Conservation (phyloP, 2,329 filamentous ascomycete genomes). For the Fusarium abutilonis region DNA sequence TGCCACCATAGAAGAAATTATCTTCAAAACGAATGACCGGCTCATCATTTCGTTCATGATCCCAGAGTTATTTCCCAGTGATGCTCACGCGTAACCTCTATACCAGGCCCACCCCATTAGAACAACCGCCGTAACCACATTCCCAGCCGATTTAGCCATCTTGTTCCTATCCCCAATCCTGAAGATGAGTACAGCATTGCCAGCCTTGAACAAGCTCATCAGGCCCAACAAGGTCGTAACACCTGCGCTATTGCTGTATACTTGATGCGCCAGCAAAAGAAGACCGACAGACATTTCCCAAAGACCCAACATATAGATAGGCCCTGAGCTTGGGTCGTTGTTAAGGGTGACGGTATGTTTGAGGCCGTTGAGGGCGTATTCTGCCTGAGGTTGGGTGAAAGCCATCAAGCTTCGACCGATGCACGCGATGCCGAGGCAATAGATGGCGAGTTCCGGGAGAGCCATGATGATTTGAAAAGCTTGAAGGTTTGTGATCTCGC, state of each 20-base stretch:
- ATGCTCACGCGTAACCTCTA: background rate
- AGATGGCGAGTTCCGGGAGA: background rate
- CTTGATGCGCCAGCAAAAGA: background rate
- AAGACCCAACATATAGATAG: conserved; percentile 12
- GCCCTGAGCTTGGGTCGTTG: background rate
- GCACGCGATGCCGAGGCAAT: background rate
- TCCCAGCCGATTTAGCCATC: background rate
- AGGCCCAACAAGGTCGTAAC: background rate
- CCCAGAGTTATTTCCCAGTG: background rate
- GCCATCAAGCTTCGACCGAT: conserved; percentile 11
- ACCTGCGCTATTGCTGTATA: background rate
- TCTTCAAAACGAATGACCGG: too few relatives aligned
- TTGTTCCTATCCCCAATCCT: background rate
- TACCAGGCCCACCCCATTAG: background rate
- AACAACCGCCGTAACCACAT: background rate
- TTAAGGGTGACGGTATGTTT: background rate
- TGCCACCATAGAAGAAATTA: too few relatives aligned
- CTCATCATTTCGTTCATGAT: too few relatives aligned
- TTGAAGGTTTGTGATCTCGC: too few relatives aligned
- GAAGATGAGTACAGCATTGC: background rate
- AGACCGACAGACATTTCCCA: conserved; percentile 9
- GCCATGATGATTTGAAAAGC: background rate
- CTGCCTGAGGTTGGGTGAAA: conserved; percentile 13
- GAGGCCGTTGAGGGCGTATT: conserved; percentile 12
- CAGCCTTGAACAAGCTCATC: conserved; percentile 12